A percentile compares a stretch with the other conserved stretches of the same genome.
Conservation (phyloP, 2,329 filamentous ascomycete genomes). For the Xylariomycetidae sp. region DNA sequence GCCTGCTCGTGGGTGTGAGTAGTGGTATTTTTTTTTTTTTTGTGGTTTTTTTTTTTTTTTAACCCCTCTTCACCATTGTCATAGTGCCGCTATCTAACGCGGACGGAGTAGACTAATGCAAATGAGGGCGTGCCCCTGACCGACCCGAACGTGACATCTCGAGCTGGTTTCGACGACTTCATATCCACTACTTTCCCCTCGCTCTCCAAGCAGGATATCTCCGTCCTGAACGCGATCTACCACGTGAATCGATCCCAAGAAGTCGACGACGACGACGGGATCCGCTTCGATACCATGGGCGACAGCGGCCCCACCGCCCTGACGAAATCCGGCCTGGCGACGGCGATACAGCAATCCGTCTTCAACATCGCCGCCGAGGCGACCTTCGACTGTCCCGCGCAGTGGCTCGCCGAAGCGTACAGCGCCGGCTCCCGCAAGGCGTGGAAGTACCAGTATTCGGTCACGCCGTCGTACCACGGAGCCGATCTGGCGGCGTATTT, state of each 20-base stretch:
- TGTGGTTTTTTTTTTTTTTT: conserved; percentile 1
- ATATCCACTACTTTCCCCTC: conserved; percentile 21
- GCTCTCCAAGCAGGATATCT: conserved; percentile 13
- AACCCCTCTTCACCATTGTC: too few relatives aligned
- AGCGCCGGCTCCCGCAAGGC: conserved; percentile 21
- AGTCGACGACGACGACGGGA: conserved; percentile 6
- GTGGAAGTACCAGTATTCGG: conserved; percentile 40
- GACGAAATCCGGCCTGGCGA: conserved; percentile 38
- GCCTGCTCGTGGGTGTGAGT: conserved; percentile 21
- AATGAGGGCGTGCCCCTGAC: conserved; percentile 28
- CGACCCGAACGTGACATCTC: conserved; percentile 21
- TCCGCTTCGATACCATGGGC: conserved; percentile 32
- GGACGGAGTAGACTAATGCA: conserved; percentile 27
- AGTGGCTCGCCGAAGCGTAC: conserved; percentile 45
- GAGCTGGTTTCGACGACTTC: conserved; percentile 19
- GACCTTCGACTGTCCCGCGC: conserved; percentile 44
- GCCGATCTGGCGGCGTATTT: conserved; percentile 31
- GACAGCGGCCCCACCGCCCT: conserved; percentile 35
- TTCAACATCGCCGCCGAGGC: conserved; percentile 44
- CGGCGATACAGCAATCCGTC: conserved; percentile 44
- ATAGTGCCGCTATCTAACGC: too few relatives aligned
- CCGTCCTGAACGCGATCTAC: conserved; percentile 14
- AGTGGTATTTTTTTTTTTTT: not conserved
- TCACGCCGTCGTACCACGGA: conserved; percentile 29
- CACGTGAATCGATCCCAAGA: conserved; percentile 10